Evolutionary conservation across 495 filamentous ascomycete genomes (phyloP).

Genomic region (Aspergillus baeticus): DNA sequence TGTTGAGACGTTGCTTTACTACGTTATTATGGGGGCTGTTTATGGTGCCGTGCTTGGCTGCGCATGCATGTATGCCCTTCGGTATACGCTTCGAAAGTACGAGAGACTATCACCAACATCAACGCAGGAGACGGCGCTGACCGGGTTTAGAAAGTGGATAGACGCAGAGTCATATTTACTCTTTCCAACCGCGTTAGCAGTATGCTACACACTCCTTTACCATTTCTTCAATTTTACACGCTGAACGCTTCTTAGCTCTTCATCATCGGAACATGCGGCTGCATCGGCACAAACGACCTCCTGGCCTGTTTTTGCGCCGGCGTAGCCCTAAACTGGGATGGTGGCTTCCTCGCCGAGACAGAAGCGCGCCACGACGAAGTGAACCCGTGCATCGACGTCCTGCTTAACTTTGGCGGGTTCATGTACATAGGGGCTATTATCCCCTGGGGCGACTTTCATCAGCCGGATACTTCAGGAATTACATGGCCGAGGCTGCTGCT

Average conservation of each 20-base stretch:
- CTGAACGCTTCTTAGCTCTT: background rate
- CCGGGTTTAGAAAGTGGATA: slow-evolving; percentile 1
- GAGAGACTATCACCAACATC: background rate
- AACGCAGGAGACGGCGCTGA: too few species aligned
- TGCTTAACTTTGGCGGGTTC: slow-evolving; percentile 12
- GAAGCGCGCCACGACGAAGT: slow-evolving; percentile 15
- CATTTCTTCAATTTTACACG: background rate
- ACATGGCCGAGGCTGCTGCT: slow-evolving; percentile 6
- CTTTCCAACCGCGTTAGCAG: slow-evolving; percentile 4
- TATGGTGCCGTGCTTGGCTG: slow-evolving; percentile 1
- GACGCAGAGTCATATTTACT: slow-evolving; percentile 9
- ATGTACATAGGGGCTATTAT: slow-evolving; percentile 12
- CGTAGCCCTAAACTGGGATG: slow-evolving; percentile 10
- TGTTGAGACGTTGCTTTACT: slow-evolving; percentile 3
- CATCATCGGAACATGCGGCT: slow-evolving; percentile 6
- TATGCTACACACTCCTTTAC: background rate
- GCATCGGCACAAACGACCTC: slow-evolving; percentile 7
- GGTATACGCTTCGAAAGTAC: background rate
- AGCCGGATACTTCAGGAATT: slow-evolving; percentile 6
- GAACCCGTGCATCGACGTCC: slow-evolving; percentile 10
- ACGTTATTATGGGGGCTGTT: background rate
- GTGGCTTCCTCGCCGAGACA: slow-evolving; percentile 5
- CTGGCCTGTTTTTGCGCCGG: slow-evolving; percentile 10
- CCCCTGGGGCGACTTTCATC: slow-evolving; percentile 9
- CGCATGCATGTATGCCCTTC: background rate